These are phyloP conservation scores for Neurospora discreta DNA, from an alignment of 495 filamentous ascomycete genomes.

Conservation along the genomic window DNA sequence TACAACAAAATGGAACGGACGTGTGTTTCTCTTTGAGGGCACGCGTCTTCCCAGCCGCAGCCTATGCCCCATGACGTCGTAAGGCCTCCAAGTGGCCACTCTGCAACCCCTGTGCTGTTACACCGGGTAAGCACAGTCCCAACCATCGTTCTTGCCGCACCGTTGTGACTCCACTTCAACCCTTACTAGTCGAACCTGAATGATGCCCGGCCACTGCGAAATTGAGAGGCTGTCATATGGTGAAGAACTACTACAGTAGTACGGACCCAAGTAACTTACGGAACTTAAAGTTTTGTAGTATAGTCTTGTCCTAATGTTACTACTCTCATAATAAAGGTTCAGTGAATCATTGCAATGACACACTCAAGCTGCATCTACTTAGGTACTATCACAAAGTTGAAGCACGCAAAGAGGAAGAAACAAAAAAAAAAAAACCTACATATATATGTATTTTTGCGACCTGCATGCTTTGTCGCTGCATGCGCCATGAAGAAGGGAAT, in stretches of 20 bases:
- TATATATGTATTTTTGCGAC: not conserved
- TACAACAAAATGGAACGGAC: not conserved
- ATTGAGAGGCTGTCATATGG: not conserved
- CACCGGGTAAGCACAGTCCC: not conserved
- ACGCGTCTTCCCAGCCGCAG: not conserved
- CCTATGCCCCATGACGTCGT: slow-evolving; percentile 4
- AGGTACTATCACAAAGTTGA: not conserved
- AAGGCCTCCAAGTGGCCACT: slow-evolving; percentile 1
- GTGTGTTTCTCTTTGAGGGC: not conserved
- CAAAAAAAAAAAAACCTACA: not conserved
- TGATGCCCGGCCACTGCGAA: not conserved
- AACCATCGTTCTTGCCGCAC: not conserved
- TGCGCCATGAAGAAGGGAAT: not conserved
- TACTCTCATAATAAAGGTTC: not conserved
- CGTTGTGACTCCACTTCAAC: not conserved
- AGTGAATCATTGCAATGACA: not conserved
- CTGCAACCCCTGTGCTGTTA: slow-evolving; percentile 1
- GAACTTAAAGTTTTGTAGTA: not conserved
- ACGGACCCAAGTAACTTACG: not conserved
- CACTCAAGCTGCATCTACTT: not conserved
- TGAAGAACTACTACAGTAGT: not conserved
- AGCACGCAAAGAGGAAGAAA: not conserved
- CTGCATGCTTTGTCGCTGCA: not conserved
- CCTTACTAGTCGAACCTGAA: not conserved
- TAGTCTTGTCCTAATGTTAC: not conserved